phyloP scores from a whole-genome alignment of 1,139 yeast genomes.

The Zygosaccharomyces sapae region DNA sequence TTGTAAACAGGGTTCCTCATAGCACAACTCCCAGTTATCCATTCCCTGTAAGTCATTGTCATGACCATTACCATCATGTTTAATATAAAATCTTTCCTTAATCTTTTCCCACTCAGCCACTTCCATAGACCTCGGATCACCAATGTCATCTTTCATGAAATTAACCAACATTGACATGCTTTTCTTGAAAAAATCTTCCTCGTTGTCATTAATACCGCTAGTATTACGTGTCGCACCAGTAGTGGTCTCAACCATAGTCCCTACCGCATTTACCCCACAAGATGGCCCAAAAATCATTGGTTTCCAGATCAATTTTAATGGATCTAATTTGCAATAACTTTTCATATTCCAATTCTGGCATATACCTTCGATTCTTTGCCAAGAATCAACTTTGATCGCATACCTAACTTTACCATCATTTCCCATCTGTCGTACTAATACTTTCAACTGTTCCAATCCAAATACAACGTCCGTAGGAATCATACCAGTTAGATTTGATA shows the following conservation, averaged over 20 bases:
- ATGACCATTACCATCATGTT: conserved; percentile 1
- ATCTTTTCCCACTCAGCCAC: conserved; percentile 35
- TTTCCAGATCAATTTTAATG: conserved; percentile 64
- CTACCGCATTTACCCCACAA: conserved; percentile 59
- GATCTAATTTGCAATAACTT: conserved; percentile 49
- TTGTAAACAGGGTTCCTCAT: conserved; percentile 18
- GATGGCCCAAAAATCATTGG: conserved; percentile 81
- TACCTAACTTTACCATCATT: conserved; percentile 40
- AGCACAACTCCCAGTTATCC: conserved; percentile 18
- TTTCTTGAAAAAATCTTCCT: conserved; percentile 40
- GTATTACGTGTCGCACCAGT: conserved; percentile 17
- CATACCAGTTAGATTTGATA: conserved; percentile 79
- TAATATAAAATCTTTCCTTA: conserved; percentile 11
- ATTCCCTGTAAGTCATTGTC: conserved; percentile 16
- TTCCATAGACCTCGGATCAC: conserved; percentile 52
- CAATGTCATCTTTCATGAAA: conserved; percentile 61
- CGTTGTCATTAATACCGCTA: conserved; percentile 17
- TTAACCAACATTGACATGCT: conserved; percentile 52
- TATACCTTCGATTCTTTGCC: conserved; percentile 42
- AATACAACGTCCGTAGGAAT: conserved; percentile 79
- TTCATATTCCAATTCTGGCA: conserved; percentile 56
- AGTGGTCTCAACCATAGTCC: conserved; percentile 31
- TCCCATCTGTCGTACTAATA: conserved; percentile 37
- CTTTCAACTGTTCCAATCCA: conserved; percentile 73
- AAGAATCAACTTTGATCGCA: conserved; percentile 52